Conservation (phyloP, 2,329 filamentous ascomycete species). For the Microthyrium microscopicum region DNA sequence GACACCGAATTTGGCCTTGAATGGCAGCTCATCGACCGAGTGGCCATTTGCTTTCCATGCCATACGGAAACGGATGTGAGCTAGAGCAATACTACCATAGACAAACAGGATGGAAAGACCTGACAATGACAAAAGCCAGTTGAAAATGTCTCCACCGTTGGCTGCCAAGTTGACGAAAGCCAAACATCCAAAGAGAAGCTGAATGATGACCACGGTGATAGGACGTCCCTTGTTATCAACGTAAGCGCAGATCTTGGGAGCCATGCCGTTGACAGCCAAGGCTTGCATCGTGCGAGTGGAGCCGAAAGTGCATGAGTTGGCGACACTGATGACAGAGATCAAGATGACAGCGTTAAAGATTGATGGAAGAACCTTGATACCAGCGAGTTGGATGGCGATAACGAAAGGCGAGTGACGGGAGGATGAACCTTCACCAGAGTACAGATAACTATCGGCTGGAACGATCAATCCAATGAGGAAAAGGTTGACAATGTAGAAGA, state of each 20-base stretch:
- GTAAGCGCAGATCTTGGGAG: constrained; percentile 60
- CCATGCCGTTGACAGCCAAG: constrained; percentile 40
- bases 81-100: constrained; percentile 69
- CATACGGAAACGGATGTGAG: constrained; percentile 77
- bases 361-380: constrained; percentile 41
- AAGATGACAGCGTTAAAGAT: constrained; percentile 54
- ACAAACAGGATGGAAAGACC: constrained; percentile 62
- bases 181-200: constrained; percentile 54
- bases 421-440: constrained; percentile 15
- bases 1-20: constrained; percentile 24
- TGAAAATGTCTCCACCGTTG: constrained; percentile 46
- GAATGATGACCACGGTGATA: constrained; percentile 52
- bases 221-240: constrained; percentile 72
- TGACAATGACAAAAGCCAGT: constrained; percentile 64
- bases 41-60: constrained; percentile 20
- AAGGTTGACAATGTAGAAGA: constrained; percentile 27
- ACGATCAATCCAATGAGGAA: constrained; percentile 28
- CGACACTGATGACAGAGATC: constrained; percentile 42
- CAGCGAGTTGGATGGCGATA: constrained; percentile 44
- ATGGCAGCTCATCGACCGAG: constrained; percentile 27
- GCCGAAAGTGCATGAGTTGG: constrained; percentile 41
- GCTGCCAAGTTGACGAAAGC: constrained; percentile 50
- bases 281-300: constrained; percentile 41
- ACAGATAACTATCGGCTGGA: constrained; percentile 18
- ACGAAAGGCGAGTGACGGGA: constrained; percentile 46